phyloP scores from a whole-genome alignment of 2,329 filamentous ascomycete species.

The Mycosphaerella arachidis region DNA sequence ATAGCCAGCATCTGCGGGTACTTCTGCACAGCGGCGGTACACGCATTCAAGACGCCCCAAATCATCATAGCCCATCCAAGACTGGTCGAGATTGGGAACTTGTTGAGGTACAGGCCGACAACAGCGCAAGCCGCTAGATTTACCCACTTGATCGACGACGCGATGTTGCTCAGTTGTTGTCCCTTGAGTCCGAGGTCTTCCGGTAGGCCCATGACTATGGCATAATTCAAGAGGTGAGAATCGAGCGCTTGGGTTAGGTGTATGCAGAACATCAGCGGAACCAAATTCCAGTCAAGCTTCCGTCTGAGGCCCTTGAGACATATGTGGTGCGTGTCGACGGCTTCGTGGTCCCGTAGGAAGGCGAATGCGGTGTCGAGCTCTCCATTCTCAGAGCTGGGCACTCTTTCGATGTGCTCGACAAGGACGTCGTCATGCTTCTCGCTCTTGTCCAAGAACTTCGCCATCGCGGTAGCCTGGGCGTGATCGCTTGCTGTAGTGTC shows the following conservation, averaged over 20 bases:
- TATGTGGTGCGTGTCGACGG: not conserved
- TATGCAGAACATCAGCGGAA: slow-evolving; percentile 16
- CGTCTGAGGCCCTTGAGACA: slow-evolving; percentile 11
- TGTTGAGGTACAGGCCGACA: slow-evolving; percentile 33
- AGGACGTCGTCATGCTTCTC: not conserved
- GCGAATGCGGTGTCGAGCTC: slow-evolving; percentile 5
- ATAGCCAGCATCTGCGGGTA: slow-evolving; percentile 15
- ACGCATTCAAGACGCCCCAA: slow-evolving; percentile 13
- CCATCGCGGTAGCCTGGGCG: not conserved
- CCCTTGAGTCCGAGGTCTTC: slow-evolving; percentile 17
- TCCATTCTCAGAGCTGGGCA: not conserved
- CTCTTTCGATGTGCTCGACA: not conserved
- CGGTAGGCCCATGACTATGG: slow-evolving; percentile 57
- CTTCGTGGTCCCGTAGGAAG: not conserved
- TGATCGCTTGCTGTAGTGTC: not conserved
- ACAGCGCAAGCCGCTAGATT: slow-evolving; percentile 13
- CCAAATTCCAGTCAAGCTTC: slow-evolving; percentile 18
- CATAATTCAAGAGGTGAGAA: slow-evolving; percentile 62
- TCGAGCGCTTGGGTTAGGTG: slow-evolving; percentile 13
- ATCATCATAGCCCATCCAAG: slow-evolving; percentile 12
- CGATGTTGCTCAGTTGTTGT: slow-evolving; percentile 19
- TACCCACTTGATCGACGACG: slow-evolving; percentile 17
- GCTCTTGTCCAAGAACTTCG: not conserved
- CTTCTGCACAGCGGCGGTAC: slow-evolving; percentile 22
- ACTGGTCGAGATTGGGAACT: slow-evolving; percentile 36